Evolutionary conservation across 1,284 basidiomycete species (phyloP).

Genomic region (Paramarasmius palmivorus): DNA sequence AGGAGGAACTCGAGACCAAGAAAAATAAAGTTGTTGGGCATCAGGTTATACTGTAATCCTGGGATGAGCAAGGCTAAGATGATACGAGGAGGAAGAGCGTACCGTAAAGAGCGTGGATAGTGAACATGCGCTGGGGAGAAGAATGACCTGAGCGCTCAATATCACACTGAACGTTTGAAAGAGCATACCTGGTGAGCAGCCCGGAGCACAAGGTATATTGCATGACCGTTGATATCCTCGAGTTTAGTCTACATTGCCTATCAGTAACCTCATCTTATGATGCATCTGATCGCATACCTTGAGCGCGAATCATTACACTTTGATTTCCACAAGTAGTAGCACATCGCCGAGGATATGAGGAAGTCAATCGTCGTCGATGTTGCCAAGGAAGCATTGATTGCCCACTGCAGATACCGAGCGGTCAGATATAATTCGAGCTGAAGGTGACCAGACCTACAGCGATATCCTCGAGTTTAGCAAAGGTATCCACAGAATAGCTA

Average conservation of each 20-base stretch:
- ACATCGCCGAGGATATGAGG: constrained; percentile 45
- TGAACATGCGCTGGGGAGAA: constrained; percentile 25
- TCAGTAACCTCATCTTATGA: background rate
- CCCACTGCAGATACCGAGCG: constrained; percentile 33
- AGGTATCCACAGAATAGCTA: constrained; percentile 32
- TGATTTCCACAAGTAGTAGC: constrained; percentile 47
- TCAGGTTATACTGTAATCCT: constrained; percentile 41
- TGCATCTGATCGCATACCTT: constrained; percentile 4
- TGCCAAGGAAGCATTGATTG: constrained; percentile 39
- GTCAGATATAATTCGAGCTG: background rate
- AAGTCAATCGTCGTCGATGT: constrained; percentile 46
- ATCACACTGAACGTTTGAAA: background rate
- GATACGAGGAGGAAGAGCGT: constrained; percentile 20
- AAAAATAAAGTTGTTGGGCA: constrained; percentile 50
- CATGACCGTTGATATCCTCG: constrained; percentile 39
- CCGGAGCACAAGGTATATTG: constrained; percentile 31
- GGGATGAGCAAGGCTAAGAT: background rate
- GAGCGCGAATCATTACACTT: constrained; percentile 34
- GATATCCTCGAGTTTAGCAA: constrained; percentile 31
- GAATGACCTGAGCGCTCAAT: background rate
- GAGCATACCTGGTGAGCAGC: background rate
- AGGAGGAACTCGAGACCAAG: constrained; percentile 48
- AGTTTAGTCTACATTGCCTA: constrained; percentile 28
- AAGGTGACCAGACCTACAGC: constrained; percentile 28
- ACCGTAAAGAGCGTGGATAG: constrained; percentile 30